Evolutionary conservation across 208 protist species (phyloP).

Genomic region (Leishmania braziliensis): DNA sequence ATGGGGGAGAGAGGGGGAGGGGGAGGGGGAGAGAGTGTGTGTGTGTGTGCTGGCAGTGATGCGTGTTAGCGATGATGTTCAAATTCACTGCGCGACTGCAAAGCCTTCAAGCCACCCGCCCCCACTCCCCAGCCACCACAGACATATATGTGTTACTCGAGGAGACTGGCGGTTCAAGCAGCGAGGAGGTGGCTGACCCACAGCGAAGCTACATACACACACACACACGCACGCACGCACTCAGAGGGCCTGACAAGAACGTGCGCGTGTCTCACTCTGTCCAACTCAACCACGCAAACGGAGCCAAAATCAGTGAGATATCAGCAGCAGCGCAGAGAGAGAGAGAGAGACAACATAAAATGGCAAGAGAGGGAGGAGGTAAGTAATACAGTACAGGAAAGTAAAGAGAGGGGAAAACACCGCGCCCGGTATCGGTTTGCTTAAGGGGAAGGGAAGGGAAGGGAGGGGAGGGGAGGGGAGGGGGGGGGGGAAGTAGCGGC

Average conservation of each 20-base stretch:
- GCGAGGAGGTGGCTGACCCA: too few species aligned
- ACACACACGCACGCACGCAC: slow-evolving; percentile 16
- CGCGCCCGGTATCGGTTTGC: too few species aligned
- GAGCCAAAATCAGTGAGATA: too few species aligned
- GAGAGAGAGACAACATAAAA: neutral
- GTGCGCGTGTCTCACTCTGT: too few species aligned
- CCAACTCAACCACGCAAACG: too few species aligned
- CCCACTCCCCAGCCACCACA: neutral
- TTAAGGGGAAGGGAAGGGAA: neutral
- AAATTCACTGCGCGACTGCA: neutral
- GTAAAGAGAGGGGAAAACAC: too few species aligned
- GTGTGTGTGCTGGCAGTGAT: neutral
- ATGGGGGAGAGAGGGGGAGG: neutral
- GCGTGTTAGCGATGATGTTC: neutral
- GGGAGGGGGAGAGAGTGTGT: neutral
- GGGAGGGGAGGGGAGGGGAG: neutral
- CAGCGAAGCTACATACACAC: neutral
- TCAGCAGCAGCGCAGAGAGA: neutral
- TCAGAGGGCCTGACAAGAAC: neutral
- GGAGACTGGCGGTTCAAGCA: too few species aligned
- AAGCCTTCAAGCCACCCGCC: neutral
- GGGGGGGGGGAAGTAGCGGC: neutral
- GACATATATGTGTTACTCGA: too few species aligned
- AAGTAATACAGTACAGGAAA: neutral
- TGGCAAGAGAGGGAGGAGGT: neutral